Base-by-base conservation (phyloP, 2,329 filamentous ascomycete species). In the Chaetomium sp. region DNA sequence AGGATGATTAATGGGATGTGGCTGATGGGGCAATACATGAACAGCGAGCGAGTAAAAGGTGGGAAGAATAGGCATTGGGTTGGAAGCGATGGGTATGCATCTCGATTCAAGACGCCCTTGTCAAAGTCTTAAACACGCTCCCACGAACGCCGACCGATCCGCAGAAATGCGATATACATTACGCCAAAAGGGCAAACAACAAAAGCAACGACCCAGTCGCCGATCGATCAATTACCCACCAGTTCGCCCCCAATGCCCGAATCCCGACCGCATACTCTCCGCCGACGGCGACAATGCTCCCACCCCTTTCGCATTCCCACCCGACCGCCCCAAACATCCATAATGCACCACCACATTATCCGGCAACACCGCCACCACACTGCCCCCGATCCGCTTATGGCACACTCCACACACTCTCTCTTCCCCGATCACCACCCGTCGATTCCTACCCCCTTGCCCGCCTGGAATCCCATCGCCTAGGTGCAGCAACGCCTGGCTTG, bases 361-460 rank as follows among this genome's bases (percentile, higher is more conserved):
- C 6, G 91, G 89, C 71, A 94, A 80, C 10, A 96, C 91, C 42
- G 91, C 86, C 57, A 97, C 87, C 14, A 96, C 94, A 69, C 88
- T 95, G 1, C 90, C 87, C 1, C 91, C 92, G 61, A 99, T 81
- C 62, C 94, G 79, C 77, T 96, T 97, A 71, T 96, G 88, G 69
- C 94, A 99, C 12, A 95, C 89, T 10, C 88, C 86, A 69, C 94
- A 99, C 53, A 96, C 86, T 51, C 89, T 79, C 67, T 97, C 92
- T 65, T 99, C 92, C 8, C 81, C 84, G 51, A 99, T 85, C 19
- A 90, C 82, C 9, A 96, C 91, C 62, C 89, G 80, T 53, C 79
- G 72, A 63, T 79, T 82, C 52, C 77, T 74, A 9, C 79, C 80
- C 47, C 74, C 76, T 58, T 80, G 79, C 2, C 40, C 76, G 76